A percentile compares a stretch with the other conserved stretches of the same genome.
phyloP scores from a whole-genome alignment of 257 asterid species.

The Solanum paucissectum region DNA sequence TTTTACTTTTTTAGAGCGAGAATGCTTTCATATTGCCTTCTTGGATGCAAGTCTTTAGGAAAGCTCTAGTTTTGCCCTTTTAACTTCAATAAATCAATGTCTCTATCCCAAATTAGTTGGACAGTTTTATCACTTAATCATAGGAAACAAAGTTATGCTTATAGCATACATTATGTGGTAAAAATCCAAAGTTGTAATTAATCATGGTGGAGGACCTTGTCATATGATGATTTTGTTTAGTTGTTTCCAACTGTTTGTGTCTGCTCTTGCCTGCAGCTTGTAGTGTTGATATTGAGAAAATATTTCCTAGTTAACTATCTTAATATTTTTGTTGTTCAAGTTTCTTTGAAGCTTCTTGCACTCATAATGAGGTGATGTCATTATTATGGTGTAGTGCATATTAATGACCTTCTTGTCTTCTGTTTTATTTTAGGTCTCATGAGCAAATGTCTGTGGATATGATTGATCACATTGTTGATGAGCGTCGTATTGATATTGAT shows the following conservation, averaged over 20 bases:
- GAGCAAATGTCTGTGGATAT: slow-evolving; percentile 75
- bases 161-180: not conserved
- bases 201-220: not conserved
- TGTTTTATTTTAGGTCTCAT: slow-evolving; percentile 56
- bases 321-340: not conserved
- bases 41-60: not conserved
- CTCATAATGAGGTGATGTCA: not conserved
- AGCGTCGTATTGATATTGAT: slow-evolving; percentile 69
- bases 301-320: not conserved
- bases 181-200: not conserved
- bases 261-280: not conserved
- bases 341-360: not conserved
- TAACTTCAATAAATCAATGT: not conserved
- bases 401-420: not conserved
- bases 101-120: not conserved
- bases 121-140: not conserved
- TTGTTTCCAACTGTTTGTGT: not conserved
- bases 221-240: not conserved
- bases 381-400: not conserved
- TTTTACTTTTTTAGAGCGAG: not conserved
- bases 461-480: slow-evolving; percentile 77
- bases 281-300: not conserved
- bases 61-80: not conserved
- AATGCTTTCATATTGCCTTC: not conserved
- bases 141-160: not conserved